Conservation (phyloP, 805 yeast species). For the Candida boleticola region DNA sequence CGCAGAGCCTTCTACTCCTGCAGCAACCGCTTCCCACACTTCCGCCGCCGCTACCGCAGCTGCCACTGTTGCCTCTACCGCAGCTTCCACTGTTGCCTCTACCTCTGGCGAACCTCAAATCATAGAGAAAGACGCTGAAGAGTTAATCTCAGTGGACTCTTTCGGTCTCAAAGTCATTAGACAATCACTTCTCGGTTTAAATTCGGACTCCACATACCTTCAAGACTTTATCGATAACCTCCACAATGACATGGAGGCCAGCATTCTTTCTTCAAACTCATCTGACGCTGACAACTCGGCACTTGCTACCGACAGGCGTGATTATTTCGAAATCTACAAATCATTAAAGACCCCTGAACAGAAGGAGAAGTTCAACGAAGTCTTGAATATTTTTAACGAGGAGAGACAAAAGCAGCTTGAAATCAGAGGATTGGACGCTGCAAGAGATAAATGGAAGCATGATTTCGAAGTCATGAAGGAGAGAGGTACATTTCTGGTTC, state of each 20-base stretch:
- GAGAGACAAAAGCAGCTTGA: constrained; percentile 78
- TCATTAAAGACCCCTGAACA: constrained; percentile 45
- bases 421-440: constrained; percentile 76
- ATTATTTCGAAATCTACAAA: constrained; percentile 68
- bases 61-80: not conserved
- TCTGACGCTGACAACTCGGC: not conserved
- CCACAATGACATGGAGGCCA: constrained; percentile 23
- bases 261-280: constrained; percentile 10
- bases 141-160: constrained; percentile 66
- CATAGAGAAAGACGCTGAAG: constrained; percentile 54
- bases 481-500: constrained; percentile 55
- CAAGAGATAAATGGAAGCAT: constrained; percentile 84
- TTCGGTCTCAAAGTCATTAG: constrained; percentile 77
- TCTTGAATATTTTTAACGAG: constrained; percentile 67
- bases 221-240: constrained; percentile 26
- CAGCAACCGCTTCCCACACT: not conserved
- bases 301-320: constrained; percentile 44
- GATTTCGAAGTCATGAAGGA: constrained; percentile 66
- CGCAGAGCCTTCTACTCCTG: not conserved
- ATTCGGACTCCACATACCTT: constrained; percentile 22
- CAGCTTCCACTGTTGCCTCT: not conserved
- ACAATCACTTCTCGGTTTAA: constrained; percentile 57
- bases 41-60: not conserved
- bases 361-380: constrained; percentile 53
- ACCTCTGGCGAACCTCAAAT: constrained; percentile 13